phyloP scores from a whole-genome alignment of 2,329 filamentous ascomycete genomes.

The Stagonosporopsis tanaceti region DNA sequence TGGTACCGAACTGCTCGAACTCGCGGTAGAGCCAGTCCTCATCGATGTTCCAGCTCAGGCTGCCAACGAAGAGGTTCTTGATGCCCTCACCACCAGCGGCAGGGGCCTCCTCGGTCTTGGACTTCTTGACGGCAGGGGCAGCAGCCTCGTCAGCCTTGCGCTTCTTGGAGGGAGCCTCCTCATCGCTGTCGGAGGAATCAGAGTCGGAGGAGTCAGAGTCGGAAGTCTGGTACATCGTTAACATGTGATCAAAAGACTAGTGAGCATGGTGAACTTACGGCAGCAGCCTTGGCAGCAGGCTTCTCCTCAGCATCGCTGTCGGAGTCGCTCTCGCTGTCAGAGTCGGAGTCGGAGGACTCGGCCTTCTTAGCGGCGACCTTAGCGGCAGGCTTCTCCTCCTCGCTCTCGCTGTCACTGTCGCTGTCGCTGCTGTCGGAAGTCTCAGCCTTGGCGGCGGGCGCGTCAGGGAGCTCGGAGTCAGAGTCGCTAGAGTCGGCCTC shows the following conservation, averaged over 20 bases:
- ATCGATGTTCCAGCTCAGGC: slow-evolving; percentile 89
- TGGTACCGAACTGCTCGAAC: slow-evolving; percentile 80
- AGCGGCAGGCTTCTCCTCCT: slow-evolving; percentile 33
- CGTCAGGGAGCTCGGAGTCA: slow-evolving; percentile 46
- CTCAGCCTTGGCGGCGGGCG: slow-evolving; percentile 46
- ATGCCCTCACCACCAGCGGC: slow-evolving; percentile 55
- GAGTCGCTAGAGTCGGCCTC: slow-evolving; percentile 41
- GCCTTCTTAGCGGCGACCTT: slow-evolving; percentile 25
- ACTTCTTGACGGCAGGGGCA: slow-evolving; percentile 71
- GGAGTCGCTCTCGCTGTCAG: slow-evolving; percentile 42
- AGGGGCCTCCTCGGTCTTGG: slow-evolving; percentile 61
- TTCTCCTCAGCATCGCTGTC: slow-evolving; percentile 29
- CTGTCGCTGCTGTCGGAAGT: slow-evolving; percentile 48
- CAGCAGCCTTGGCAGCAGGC: slow-evolving; percentile 30
- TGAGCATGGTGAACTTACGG: slow-evolving; percentile 22
- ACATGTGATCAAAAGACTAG: slow-evolving; percentile 1
- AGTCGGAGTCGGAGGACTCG: slow-evolving; percentile 42
- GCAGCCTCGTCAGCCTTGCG: slow-evolving; percentile 66
- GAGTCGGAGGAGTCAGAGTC: slow-evolving; percentile 46
- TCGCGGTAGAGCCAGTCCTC: slow-evolving; percentile 82
- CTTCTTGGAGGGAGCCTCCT: slow-evolving; percentile 68
- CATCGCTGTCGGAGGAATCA: slow-evolving; percentile 42
- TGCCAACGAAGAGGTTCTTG: slow-evolving; percentile 85
- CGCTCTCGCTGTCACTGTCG: slow-evolving; percentile 34
- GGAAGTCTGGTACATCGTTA: slow-evolving; percentile 40